Conservation (phyloP, 2,329 filamentous ascomycete genomes). For the Xylaria sp. region DNA sequence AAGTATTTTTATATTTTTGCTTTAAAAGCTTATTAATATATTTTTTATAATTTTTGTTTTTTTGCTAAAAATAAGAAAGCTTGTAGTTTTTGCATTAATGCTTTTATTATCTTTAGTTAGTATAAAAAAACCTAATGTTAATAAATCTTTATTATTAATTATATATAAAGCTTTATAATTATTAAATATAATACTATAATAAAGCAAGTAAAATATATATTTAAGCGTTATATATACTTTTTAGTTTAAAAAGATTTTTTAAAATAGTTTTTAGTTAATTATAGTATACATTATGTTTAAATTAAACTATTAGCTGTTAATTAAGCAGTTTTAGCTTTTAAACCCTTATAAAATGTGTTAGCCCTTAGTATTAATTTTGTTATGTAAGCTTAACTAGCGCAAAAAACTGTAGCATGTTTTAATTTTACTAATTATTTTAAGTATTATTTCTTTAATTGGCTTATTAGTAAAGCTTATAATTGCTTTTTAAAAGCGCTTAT, state of each 20-base stretch:
- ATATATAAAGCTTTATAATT: constrained; percentile 13
- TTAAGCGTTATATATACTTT: background rate
- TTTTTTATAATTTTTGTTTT: background rate
- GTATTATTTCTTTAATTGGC: too few relatives aligned
- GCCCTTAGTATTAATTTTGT: too few relatives aligned
- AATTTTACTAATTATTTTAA: too few relatives aligned
- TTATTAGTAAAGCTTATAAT: too few relatives aligned
- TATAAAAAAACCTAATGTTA: background rate
- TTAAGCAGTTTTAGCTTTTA: too few relatives aligned
- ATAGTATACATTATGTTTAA: background rate
- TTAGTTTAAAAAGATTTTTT: background rate
- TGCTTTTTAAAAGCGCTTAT: too few relatives aligned
- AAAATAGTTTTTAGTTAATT: background rate
- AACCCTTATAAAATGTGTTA: too few relatives aligned
- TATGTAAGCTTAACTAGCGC: too few relatives aligned
- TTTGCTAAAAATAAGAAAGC: background rate
- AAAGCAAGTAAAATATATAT: background rate
- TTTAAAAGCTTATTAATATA: background rate
- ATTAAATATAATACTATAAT: background rate
- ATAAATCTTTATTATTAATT: background rate
- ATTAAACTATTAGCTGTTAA: too few relatives aligned
- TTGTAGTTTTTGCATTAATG: background rate
- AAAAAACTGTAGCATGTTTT: too few relatives aligned
- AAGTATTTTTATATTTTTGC: background rate
- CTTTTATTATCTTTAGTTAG: background rate